These are phyloP conservation scores for Xylaria hypoxylon DNA, from an alignment of 2,329 filamentous ascomycete species.

Conservation along the genomic window DNA sequence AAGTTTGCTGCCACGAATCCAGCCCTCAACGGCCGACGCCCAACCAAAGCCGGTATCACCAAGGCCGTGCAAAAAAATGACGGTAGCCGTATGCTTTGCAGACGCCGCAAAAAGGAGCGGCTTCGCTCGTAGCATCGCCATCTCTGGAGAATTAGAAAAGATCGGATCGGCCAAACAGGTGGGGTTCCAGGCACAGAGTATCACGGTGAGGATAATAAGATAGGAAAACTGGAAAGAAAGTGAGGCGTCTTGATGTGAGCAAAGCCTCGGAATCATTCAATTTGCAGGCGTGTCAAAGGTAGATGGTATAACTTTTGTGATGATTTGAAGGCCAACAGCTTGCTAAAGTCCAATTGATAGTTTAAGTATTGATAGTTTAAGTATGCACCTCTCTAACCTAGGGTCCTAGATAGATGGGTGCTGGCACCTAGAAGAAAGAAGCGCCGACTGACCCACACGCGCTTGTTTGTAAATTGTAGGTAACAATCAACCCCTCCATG, in stretches of 20 bases:
- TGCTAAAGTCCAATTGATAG: not conserved
- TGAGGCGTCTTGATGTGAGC: not conserved
- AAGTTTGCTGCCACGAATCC: conserved; percentile 81
- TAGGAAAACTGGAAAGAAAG: not conserved
- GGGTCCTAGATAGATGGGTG: no score
- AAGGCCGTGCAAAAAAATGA: conserved; percentile 93
- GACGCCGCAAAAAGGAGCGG: conserved; percentile 49
- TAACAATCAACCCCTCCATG: conserved; percentile 12
- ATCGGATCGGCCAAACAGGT: conserved; percentile 25
- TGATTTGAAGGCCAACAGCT: not conserved
- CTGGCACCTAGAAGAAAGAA: no score
- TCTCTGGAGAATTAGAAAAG: conserved; percentile 38
- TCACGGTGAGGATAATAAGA: conserved; percentile 15
- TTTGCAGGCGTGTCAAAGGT: not conserved
- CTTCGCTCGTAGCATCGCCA: conserved; percentile 44
- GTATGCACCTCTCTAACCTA: no score
- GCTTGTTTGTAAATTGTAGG: not conserved
- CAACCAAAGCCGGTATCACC: conserved; percentile 86
- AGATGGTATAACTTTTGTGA: not conserved
- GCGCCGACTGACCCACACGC: conserved; percentile 7
- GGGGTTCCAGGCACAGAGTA: conserved; percentile 15
- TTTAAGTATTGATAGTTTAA: no score
- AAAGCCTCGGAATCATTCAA: conserved; percentile 25
- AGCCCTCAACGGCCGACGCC: conserved; percentile 87
- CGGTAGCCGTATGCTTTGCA: conserved; percentile 83